These are phyloP conservation scores for Ascoidea tarda DNA, from an alignment of 805 yeast species.

Conservation along the genomic window DNA sequence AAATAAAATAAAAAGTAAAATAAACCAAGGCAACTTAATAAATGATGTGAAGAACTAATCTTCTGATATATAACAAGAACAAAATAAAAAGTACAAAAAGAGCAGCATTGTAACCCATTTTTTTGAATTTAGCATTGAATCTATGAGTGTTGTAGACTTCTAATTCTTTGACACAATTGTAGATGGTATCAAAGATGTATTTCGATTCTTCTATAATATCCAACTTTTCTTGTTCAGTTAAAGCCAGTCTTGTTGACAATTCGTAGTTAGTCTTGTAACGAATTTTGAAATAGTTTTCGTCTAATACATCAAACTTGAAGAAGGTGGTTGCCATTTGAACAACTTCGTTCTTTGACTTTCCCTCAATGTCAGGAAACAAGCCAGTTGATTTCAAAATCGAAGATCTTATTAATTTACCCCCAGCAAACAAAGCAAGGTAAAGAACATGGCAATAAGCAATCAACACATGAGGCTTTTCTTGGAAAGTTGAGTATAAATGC, in stretches of 20 bases:
- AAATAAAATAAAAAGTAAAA: background rate
- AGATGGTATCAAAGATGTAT: slow-evolving; percentile 51
- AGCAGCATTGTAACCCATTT: background rate
- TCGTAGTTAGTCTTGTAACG: slow-evolving; percentile 67
- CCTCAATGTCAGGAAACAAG: slow-evolving; percentile 61
- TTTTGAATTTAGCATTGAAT: slow-evolving; percentile 33
- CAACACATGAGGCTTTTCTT: slow-evolving; percentile 52
- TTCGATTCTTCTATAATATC: slow-evolving; percentile 57
- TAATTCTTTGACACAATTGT: slow-evolving; percentile 47
- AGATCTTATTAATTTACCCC: slow-evolving; percentile 63
- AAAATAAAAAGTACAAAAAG: too few relatives aligned
- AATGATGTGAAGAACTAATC: background rate
- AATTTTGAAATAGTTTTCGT: slow-evolving; percentile 49
- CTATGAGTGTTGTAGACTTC: slow-evolving; percentile 49
- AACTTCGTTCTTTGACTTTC: slow-evolving; percentile 50
- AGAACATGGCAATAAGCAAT: slow-evolving; percentile 77
- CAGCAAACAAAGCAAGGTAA: slow-evolving; percentile 79
- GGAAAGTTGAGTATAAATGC: slow-evolving; percentile 40
- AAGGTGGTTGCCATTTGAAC: slow-evolving; percentile 52
- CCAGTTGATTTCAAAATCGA: slow-evolving; percentile 53
- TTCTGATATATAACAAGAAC: too few relatives aligned
- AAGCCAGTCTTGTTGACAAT: slow-evolving; percentile 53
- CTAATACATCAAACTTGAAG: slow-evolving; percentile 55
- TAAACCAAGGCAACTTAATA: too few relatives aligned
- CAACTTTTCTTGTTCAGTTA: slow-evolving; percentile 56